Evolutionary conservation across 1,284 basidiomycete genomes (phyloP).

Genomic region (Irpex lacteus): DNA sequence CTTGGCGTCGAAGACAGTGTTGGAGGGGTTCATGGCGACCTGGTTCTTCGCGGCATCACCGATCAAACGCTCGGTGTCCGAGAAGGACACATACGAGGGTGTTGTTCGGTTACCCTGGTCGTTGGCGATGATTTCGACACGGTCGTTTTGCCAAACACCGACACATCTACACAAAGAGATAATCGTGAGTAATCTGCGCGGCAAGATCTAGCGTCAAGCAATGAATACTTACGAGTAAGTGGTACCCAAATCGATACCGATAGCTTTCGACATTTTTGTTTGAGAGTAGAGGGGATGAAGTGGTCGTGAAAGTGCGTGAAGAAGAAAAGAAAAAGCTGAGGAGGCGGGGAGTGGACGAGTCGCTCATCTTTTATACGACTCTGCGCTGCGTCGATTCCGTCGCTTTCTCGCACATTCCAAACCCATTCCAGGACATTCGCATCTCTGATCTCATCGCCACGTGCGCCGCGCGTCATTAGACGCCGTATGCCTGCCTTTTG

Average conservation of each 20-base stretch:
- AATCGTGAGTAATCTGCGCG: conserved; percentile 2
- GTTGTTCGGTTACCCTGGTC: conserved; percentile 98
- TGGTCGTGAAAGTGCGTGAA: conserved; percentile 11
- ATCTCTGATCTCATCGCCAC: conserved; percentile 5
- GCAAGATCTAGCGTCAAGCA: background rate
- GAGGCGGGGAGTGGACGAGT: conserved; percentile 9
- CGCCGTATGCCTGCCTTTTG: conserved; percentile 3
- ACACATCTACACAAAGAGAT: conserved; percentile 54
- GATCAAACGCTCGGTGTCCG: conserved; percentile 91
- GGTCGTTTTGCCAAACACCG: conserved; percentile 98
- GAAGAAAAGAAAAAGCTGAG: conserved; percentile 13
- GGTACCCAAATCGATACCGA: conserved; percentile 92
- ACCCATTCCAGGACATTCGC: conserved; percentile 16
- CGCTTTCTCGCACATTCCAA: conserved; percentile 19
- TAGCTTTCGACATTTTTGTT: conserved; percentile 68
- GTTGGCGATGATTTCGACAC: conserved; percentile 97
- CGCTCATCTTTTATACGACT: conserved; percentile 14
- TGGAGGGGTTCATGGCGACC: conserved; percentile 82
- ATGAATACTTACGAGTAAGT: conserved; percentile 69
- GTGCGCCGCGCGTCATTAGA: conserved; percentile 2
- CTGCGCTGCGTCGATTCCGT: conserved; percentile 12
- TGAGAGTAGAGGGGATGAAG: background rate
- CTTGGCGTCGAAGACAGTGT: conserved; percentile 87
- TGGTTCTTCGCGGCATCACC: conserved; percentile 98
- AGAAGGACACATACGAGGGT: conserved; percentile 92